Conservation (phyloP, 345 rosid species). For the Salix dunnii region DNA sequence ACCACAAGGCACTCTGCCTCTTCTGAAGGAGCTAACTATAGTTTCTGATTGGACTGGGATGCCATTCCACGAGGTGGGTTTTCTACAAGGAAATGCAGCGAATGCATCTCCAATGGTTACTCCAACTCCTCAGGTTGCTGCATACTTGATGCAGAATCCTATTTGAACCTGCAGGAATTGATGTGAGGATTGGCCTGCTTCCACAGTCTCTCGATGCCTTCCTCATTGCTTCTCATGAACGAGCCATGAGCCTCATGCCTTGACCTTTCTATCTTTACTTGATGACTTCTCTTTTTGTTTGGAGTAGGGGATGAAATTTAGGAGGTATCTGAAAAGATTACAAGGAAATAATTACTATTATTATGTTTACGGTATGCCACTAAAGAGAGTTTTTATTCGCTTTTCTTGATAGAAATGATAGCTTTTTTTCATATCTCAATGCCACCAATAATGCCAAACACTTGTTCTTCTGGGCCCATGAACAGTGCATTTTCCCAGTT, state of each 20-base stretch:
- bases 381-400: not conserved
- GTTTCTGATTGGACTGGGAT: constrained; percentile 75
- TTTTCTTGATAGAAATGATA: not conserved
- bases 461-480: not conserved
- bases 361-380: not conserved
- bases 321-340: not conserved
- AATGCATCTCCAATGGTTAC: constrained; percentile 50
- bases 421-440: not conserved
- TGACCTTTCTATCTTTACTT: not conserved
- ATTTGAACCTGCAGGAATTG: constrained; percentile 26
- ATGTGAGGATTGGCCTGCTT: constrained; percentile 51
- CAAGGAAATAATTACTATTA: not conserved
- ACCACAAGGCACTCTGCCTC: constrained; percentile 45
- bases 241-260: not conserved
- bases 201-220: constrained; percentile 33
- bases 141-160: constrained; percentile 61
- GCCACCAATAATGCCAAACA: not conserved
- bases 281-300: not conserved
- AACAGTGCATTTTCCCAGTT: not conserved
- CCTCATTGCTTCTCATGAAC: constrained; percentile 27
- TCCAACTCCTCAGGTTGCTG: constrained; percentile 67
- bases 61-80: constrained; percentile 58
- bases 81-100: constrained; percentile 40
- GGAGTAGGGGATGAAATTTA: not conserved
- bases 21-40: constrained; percentile 46